Percentiles rank a stretch among this genome's conserved stretches.
Conservation (phyloP, 169 alveolate species). For the Cytauxzoon felis region DNA sequence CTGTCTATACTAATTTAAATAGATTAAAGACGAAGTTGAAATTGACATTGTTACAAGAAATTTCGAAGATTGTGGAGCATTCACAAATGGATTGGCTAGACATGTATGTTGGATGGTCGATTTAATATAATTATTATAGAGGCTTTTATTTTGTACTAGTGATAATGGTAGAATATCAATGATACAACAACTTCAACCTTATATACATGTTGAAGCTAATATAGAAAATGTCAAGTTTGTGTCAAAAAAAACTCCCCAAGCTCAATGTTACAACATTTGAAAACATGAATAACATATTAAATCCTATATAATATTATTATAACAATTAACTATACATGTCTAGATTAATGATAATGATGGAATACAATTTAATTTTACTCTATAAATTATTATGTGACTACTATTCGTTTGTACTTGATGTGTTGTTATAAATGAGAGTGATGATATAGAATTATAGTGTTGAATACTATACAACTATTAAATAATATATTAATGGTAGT, state of each 20-base stretch:
- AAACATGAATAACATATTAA: conserved; percentile 9
- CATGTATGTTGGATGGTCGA: conserved; percentile 18
- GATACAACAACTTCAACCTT: conserved; percentile 73
- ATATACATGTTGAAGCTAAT: conserved; percentile 66
- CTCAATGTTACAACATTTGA: conserved; percentile 25
- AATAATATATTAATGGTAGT: too few relatives aligned
- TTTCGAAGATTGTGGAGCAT: conserved; percentile 20
- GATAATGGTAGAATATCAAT: conserved; percentile 73
- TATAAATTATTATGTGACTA: too few relatives aligned
- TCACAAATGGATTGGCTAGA: conserved; percentile 20
- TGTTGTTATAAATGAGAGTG: too few relatives aligned
- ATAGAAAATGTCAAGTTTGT: conserved; percentile 46
- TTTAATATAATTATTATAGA: conserved; percentile 15
- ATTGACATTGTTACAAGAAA: conserved; percentile 1
- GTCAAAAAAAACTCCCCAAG: not conserved
- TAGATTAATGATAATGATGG: too few relatives aligned
- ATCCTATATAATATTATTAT: too few relatives aligned
- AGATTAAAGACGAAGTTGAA: conserved; percentile 28
- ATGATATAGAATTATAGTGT: too few relatives aligned
- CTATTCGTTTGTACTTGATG: too few relatives aligned
- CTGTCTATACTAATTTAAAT: not conserved
- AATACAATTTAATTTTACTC: too few relatives aligned
- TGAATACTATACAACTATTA: too few relatives aligned
- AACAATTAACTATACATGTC: too few relatives aligned
- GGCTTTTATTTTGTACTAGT: conserved; percentile 66